Evolutionary conservation across 176 grass and related monocot genomes (phyloP), one percentile per base, ranked within the genome.

Genomic region (Ensete glaucum): DNA sequence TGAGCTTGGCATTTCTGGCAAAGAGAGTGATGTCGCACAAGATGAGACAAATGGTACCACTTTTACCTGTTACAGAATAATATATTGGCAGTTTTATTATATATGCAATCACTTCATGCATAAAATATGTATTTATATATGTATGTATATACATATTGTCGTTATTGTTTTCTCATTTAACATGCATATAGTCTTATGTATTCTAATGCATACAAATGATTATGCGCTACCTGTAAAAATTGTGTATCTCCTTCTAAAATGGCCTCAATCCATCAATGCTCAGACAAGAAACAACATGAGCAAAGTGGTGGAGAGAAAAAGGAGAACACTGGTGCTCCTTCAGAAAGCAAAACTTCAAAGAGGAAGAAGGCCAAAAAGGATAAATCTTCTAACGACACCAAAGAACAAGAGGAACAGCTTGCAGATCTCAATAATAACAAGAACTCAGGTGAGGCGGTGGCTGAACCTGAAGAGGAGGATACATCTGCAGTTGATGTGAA

Each of bases 1-100:
- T 52, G 67, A 70, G 29, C 67, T 70, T 1, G 67, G 67, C 67
- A 70, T 70, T 70, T 70, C 67, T 1, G 67, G 67, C 48, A 70
- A 70, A 70, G 67, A 70, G 6, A 70, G 43, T 52, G 21, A 70
- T 70, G 67, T 5, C 11, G 16, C 43, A 3, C 67, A 52, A 70
- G 15, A 50, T 50, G 67, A 50, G 48, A 70, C 67, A 49, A 19
- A 70, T 0, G 67, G 67, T 70, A 70, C 10, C 10, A 51, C 17
- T 43, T 43, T 51, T 21, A 20, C 50, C 67, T 70, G n/a, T 70
- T 48, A n/a, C 17, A 69, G 3, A 11, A 70, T 70, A 19, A 50
- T 16, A 51, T 70, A 50, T 34, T 69, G 1, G 2, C 23, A 25
- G 1, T 9, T 22, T 65, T 65, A 10, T 17, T 34, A 25, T 12